Base-by-base conservation (phyloP, 1,284 basidiomycete species). In the Xanthoconium separans region DNA sequence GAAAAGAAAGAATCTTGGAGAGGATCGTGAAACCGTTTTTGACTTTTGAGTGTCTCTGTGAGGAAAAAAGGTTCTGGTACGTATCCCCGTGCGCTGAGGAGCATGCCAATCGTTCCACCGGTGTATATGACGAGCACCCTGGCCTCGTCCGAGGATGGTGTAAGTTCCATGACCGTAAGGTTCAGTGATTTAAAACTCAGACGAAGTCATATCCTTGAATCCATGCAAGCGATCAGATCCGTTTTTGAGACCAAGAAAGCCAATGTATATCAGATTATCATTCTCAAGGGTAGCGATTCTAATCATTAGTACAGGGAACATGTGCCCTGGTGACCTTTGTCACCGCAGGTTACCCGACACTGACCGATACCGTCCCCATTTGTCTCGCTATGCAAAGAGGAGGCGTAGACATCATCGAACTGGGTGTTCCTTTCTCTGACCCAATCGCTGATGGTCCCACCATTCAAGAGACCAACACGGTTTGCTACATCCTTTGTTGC, bases 341-440 rank as follows among this genome's bases (percentile, higher is more conserved):
- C 61, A 98, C 95, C 22, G 94, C 93, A 53, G 95, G 95, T 27
- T 97, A 86, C 73, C 95, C 94, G 24, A 84, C 77, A 12, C 73
- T 74, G 50, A 77, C 86, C 64, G 87, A 90, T 57, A 98, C 96
- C 1, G 92, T 97, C 15, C 85, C 91, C 4, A 79, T 96, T 53
- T 73, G 98, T 77, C 83, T 98, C 37, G 90, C 90, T 20, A 90
- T 99, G 82, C 89, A 98, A 73, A 81, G 83, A 44, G 96, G 95
- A 46, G 97, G 96, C 22, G 85, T 93, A 44, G 95, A 98, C 71
- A 85, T 98, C 61, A 96, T 99, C 61, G 96, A 99, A 73, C 82
- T 99, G 33, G 97, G 97, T 27, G 83, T 98, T 36, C 96, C 95
- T 0, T 98, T 98, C 77, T 95, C 91, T 54, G 96, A 99, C 76